Evolutionary conservation across 495 filamentous ascomycete species (phyloP).

Genomic region (Penicillium desertorum): DNA sequence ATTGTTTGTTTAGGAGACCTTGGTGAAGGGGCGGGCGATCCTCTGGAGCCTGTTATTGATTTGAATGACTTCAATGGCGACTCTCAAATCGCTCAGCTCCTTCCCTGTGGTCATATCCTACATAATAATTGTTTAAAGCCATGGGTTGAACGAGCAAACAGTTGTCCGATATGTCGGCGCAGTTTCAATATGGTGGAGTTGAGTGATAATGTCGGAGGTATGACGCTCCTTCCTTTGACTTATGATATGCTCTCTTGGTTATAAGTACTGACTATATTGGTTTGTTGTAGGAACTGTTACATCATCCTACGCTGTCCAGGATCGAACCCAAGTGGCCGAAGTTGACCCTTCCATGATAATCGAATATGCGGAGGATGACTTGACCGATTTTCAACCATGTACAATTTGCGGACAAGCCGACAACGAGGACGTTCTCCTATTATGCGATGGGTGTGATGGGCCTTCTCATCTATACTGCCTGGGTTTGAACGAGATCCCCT

Average conservation of each 20-base stretch:
- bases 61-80: constrained; percentile 37
- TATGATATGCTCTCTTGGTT: constrained; percentile 4
- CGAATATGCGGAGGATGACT: constrained; percentile 69
- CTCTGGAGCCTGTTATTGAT: constrained; percentile 48
- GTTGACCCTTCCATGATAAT: constrained; percentile 78
- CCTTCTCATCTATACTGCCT: constrained; percentile 85
- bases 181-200: constrained; percentile 88
- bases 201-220: constrained; percentile 73
- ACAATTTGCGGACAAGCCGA: constrained; percentile 75
- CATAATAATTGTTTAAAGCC: constrained; percentile 89
- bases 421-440: constrained; percentile 74
- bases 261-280: constrained; percentile 7
- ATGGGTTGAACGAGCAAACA: constrained; percentile 95
- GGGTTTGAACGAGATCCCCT: constrained; percentile 70
- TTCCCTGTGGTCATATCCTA: constrained; percentile 82
- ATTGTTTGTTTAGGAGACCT: constrained; percentile 95
- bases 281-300: constrained; percentile 59
- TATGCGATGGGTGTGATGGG: constrained; percentile 85
- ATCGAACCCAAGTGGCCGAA: constrained; percentile 86
- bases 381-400: constrained; percentile 64
- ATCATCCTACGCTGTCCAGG: constrained; percentile 83
- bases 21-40: constrained; percentile 58
- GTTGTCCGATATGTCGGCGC: constrained; percentile 93
- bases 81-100: constrained; percentile 58
- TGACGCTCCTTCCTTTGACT: constrained; percentile 29